Conservation (phyloP, 148 eudicot genomes). For the Heliosperma pusillum region DNA sequence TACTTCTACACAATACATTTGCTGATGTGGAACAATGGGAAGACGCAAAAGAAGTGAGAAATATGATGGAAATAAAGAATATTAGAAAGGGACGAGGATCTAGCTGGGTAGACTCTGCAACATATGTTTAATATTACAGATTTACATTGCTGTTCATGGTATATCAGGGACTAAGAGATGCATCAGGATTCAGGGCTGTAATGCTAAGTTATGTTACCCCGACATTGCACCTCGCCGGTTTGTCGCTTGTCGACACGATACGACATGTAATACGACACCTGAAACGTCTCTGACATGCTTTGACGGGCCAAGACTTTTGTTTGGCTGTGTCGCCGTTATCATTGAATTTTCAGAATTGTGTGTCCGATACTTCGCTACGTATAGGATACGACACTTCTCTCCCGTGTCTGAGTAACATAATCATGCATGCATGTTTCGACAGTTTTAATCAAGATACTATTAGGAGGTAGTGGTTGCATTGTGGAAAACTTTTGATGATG, state of each 20-base stretch:
- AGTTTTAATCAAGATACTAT: not conserved
- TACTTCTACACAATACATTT: slow-evolving; percentile 47
- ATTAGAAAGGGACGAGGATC: slow-evolving; percentile 43
- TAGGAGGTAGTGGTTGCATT: not conserved
- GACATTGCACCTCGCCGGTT: too few species aligned
- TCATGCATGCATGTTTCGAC: not conserved
- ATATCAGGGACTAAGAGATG: not conserved
- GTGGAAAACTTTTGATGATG: not conserved
- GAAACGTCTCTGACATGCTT: too few species aligned
- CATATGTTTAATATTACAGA: not conserved
- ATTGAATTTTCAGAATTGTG: not conserved
- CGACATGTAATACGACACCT: too few species aligned
- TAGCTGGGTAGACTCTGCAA: slow-evolving; percentile 37
- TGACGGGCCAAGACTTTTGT: too few species aligned
- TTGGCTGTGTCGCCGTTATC: too few species aligned
- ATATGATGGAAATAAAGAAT: slow-evolving; percentile 32
- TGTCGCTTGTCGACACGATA: too few species aligned
- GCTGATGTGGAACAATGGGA: slow-evolving; percentile 54
- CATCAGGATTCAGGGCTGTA: not conserved
- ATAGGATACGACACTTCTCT: too few species aligned
- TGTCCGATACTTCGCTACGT: too few species aligned
- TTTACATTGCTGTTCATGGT: not conserved
- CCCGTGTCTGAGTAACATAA: too few species aligned
- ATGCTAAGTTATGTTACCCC: too few species aligned
- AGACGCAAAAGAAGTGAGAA: slow-evolving; percentile 44